These are phyloP conservation scores for Paramyrothecium roridum DNA, from an alignment of 2,329 filamentous ascomycete species.

Conservation along the genomic window DNA sequence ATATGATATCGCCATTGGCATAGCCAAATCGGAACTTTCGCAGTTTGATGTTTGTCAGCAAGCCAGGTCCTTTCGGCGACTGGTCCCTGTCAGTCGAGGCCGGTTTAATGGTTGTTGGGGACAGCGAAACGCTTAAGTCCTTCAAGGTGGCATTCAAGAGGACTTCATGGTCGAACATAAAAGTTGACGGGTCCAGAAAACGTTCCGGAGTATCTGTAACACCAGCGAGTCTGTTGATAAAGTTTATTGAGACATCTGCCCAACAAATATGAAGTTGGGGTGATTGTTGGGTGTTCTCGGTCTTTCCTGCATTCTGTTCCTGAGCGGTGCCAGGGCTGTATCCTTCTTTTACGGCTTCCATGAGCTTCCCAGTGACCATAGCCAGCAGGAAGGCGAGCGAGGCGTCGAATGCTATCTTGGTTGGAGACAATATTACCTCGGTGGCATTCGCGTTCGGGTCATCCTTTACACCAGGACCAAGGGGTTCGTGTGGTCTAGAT, in stretches of 20 bases:
- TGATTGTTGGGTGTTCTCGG: slow-evolving; percentile 12
- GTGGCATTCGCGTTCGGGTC: slow-evolving; percentile 23
- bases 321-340: slow-evolving; percentile 3
- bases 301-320: slow-evolving; percentile 3
- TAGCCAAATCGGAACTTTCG: slow-evolving; percentile 63
- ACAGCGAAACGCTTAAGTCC: slow-evolving; percentile 32
- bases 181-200: slow-evolving; percentile 35
- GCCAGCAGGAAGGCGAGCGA: slow-evolving; percentile 53
- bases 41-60: slow-evolving; percentile 39
- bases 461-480: neutral
- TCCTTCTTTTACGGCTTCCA: slow-evolving; percentile 38
- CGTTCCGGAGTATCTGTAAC: slow-evolving; percentile 48
- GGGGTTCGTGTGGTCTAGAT: slow-evolving; percentile 4
- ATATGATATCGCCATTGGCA: slow-evolving; percentile 58
- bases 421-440: slow-evolving; percentile 49
- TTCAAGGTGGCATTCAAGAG: slow-evolving; percentile 48
- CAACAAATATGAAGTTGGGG: slow-evolving; percentile 41
- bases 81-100: slow-evolving; percentile 7
- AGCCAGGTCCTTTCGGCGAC: slow-evolving; percentile 21
- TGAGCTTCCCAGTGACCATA: slow-evolving; percentile 46
- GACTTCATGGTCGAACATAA: slow-evolving; percentile 44
- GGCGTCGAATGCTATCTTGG: slow-evolving; percentile 52
- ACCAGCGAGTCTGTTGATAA: slow-evolving; percentile 52
- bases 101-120: slow-evolving; percentile 13
- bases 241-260: slow-evolving; percentile 50